Conservation (phyloP, 2,329 filamentous ascomycete genomes). For the Cryphonectria radicalis region DNA sequence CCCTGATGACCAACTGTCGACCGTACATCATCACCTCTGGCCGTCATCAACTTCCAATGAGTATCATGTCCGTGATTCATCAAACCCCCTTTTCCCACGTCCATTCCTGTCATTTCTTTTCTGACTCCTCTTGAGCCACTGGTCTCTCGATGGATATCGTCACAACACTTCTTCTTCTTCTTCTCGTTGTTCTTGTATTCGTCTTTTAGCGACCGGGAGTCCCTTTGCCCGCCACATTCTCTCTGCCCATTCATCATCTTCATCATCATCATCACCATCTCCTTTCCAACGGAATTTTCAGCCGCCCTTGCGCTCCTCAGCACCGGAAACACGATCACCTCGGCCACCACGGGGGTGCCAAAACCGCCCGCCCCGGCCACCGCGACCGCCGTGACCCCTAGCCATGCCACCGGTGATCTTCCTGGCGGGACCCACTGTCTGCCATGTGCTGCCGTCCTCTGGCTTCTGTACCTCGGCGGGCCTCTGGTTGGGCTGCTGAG, state of each 20-base stretch:
- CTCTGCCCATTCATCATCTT: background rate
- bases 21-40: background rate
- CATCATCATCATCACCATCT: no score
- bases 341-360: background rate
- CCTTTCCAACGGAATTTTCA: background rate
- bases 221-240: background rate
- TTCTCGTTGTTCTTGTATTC: background rate
- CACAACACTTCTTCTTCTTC: background rate
- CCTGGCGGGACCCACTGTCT: slow-evolving; percentile 20
- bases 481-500: slow-evolving; percentile 5
- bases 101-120: background rate
- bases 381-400: background rate
- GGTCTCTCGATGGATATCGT: background rate
- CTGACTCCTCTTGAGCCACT: background rate
- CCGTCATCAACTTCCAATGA: background rate
- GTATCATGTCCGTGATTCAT: slow-evolving; percentile 7
- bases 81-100: background rate
- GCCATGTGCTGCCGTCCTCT: slow-evolving; percentile 11
- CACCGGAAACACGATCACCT: background rate
- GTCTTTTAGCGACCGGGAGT: no score
- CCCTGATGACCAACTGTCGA: slow-evolving; percentile 1
- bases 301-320: slow-evolving; percentile 27
- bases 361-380: background rate
- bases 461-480: slow-evolving; percentile 3
- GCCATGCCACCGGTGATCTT: background rate